Evolutionary conservation across 2,329 filamentous ascomycete genomes (phyloP).

Genomic region (Aureobasidium namibiae): DNA sequence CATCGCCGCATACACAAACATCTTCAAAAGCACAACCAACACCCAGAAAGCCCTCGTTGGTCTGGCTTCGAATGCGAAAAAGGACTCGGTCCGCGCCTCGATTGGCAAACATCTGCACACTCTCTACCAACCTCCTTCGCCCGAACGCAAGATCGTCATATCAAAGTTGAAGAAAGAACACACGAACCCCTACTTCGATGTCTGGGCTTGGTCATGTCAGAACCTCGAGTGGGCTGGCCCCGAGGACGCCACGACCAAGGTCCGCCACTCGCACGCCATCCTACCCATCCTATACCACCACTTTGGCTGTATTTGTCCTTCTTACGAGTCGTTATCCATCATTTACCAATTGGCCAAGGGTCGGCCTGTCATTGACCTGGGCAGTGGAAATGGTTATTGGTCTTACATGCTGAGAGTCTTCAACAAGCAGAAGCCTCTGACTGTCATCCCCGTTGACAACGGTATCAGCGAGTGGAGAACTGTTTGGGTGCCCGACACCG

Average conservation of each 20-base stretch:
- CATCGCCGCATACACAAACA: constrained; percentile 56
- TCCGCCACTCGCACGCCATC: constrained; percentile 56
- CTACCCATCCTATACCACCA: constrained; percentile 70
- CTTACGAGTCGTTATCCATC: constrained; percentile 56
- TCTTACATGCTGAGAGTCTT: constrained; percentile 58
- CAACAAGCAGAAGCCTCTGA: constrained; percentile 31
- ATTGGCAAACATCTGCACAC: constrained; percentile 49
- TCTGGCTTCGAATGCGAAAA: constrained; percentile 57
- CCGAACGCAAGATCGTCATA: constrained; percentile 24
- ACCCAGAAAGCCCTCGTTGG: constrained; percentile 55
- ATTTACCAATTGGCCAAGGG: constrained; percentile 47
- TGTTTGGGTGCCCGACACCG: constrained; percentile 60
- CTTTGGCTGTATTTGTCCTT: constrained; percentile 65
- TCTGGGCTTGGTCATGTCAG: constrained; percentile 58
- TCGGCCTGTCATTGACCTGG: constrained; percentile 55
- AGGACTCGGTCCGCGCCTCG: constrained; percentile 50
- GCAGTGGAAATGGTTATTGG: constrained; percentile 70
- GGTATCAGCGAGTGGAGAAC: constrained; percentile 60
- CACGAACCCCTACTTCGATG: constrained; percentile 59
- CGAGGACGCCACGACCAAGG: constrained; percentile 42
- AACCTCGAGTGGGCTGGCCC: constrained; percentile 60
- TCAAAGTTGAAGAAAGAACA: constrained; percentile 38
- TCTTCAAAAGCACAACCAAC: constrained; percentile 55
- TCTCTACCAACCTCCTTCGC: constrained; percentile 44
- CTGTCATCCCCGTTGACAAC: constrained; percentile 57